phyloP scores from a whole-genome alignment of 306 rosid species.

The Malus orientalis region DNA sequence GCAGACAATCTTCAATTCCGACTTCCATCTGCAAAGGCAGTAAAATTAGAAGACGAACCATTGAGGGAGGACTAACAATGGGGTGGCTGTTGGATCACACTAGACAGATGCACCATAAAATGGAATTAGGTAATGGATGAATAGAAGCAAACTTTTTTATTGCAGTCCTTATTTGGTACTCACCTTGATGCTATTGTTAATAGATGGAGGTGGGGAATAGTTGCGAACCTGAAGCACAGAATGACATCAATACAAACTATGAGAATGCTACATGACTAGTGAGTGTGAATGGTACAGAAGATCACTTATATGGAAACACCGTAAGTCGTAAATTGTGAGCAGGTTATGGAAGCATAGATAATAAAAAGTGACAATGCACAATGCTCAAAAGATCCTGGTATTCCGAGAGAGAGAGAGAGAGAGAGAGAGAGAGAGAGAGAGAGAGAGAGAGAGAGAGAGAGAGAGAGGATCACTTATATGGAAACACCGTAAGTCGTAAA shows the following conservation, averaged over 20 bases:
- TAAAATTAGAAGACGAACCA: conserved; percentile 6
- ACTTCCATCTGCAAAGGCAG: conserved; percentile 83
- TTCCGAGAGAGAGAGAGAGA: too few species aligned
- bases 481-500: background rate
- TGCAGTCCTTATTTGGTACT: conserved; percentile 12
- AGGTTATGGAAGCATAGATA: background rate
- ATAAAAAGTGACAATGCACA: background rate
- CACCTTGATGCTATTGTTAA: conserved; percentile 97
- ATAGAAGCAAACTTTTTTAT: background rate
- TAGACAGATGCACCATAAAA: conserved; percentile 7
- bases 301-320: background rate
- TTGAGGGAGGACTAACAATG: background rate
- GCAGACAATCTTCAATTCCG: conserved; percentile 98
- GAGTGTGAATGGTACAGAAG: background rate
- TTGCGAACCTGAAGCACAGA: conserved; percentile 71
- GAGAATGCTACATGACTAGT: conserved; percentile 2
- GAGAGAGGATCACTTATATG: background rate
- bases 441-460: too few species aligned
- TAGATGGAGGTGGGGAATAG: conserved; percentile 74
- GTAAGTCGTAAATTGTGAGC: background rate
- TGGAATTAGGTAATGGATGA: conserved; percentile 5
- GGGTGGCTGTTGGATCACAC: conserved; percentile 6
- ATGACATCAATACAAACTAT: conserved; percentile 10
- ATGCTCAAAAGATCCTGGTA: background rate
- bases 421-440: background rate